These are phyloP conservation scores for Metschnikowia anglica DNA, from an alignment of 805 yeast species.

Conservation along the genomic window DNA sequence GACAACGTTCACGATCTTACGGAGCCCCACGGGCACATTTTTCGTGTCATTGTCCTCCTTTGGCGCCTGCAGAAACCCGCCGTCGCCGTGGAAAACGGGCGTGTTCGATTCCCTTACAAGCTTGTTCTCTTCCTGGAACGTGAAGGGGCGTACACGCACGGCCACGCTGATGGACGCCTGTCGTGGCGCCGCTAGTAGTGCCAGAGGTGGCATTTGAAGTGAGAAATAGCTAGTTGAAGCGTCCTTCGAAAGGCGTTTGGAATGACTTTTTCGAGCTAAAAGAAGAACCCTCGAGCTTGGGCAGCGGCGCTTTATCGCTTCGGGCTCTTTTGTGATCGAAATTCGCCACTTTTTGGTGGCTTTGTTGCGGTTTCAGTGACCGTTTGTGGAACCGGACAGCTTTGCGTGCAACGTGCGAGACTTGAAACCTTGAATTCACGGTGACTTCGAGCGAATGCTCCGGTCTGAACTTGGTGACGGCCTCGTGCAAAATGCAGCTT, in stretches of 20 bases:
- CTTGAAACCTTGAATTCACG: background rate
- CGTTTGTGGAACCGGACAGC: background rate
- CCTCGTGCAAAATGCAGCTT: too few relatives aligned
- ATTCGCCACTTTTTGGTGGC: too few relatives aligned
- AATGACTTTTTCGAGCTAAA: too few relatives aligned
- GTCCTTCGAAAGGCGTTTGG: too few relatives aligned
- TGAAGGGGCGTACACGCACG: slow-evolving; percentile 84
- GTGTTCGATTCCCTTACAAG: slow-evolving; percentile 33
- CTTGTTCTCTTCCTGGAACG: slow-evolving; percentile 51
- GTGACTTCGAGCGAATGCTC: background rate
- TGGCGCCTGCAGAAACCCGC: slow-evolving; percentile 40
- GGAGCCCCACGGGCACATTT: slow-evolving; percentile 49
- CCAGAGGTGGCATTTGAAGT: slow-evolving; percentile 4
- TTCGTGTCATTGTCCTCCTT: slow-evolving; percentile 4
- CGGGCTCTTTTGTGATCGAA: too few relatives aligned
- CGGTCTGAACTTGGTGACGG: too few relatives aligned
- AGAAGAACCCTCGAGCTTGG: too few relatives aligned
- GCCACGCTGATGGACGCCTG: slow-evolving; percentile 72
- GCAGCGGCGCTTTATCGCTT: too few relatives aligned
- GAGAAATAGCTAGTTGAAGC: too few relatives aligned
- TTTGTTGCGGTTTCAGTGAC: background rate
- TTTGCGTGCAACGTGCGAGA: background rate
- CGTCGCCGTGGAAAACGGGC: slow-evolving; percentile 53
- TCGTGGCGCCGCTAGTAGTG: slow-evolving; percentile 3
- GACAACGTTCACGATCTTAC: slow-evolving; percentile 74